Evolutionary conservation across 2,329 filamentous ascomycete genomes (phyloP).

Genomic region (Pseudocercospora ulei): DNA sequence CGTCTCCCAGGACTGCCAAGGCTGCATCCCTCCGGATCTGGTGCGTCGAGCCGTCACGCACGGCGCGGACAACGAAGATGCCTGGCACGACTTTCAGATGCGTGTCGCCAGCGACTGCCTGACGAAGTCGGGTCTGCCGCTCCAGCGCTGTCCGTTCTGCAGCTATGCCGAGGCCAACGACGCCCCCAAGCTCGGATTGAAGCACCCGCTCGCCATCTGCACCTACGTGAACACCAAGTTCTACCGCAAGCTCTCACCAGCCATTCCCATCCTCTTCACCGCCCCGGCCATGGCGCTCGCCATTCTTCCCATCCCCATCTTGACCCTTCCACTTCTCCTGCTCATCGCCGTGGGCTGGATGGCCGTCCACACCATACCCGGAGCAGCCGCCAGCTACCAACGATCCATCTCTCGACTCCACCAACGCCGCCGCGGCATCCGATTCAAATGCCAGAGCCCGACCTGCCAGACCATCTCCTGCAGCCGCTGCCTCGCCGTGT

Average conservation of each 20-base stretch:
- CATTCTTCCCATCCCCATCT: slow-evolving; percentile 41
- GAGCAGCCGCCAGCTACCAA: slow-evolving; percentile 21
- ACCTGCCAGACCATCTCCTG: slow-evolving; percentile 64
- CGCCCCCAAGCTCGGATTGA: slow-evolving; percentile 24
- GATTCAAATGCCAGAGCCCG: slow-evolving; percentile 66
- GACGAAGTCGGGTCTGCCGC: slow-evolving; percentile 59
- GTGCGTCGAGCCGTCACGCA: slow-evolving; percentile 63
- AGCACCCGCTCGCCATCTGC: slow-evolving; percentile 22
- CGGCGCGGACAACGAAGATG: slow-evolving; percentile 59
- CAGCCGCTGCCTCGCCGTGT: slow-evolving; percentile 68
- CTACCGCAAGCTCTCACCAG: slow-evolving; percentile 31
- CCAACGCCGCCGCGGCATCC: slow-evolving; percentile 60
- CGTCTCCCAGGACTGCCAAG: slow-evolving; percentile 55
- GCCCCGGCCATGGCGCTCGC: slow-evolving; percentile 26
- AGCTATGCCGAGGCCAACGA: slow-evolving; percentile 77
- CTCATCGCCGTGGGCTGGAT: slow-evolving; percentile 16
- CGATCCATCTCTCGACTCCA: slow-evolving; percentile 52
- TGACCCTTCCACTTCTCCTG: slow-evolving; percentile 42
- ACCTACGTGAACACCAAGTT: slow-evolving; percentile 25
- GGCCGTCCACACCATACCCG: slow-evolving; percentile 14
- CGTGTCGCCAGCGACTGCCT: slow-evolving; percentile 68
- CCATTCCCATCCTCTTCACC: slow-evolving; percentile 43
- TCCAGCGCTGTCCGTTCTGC: slow-evolving; percentile 84
- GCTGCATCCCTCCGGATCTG: slow-evolving; percentile 60
- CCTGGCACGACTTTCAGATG: slow-evolving; percentile 65